Base-by-base conservation (phyloP, 2,329 filamentous ascomycete genomes). In the Aspergillus ochraceus region DNA sequence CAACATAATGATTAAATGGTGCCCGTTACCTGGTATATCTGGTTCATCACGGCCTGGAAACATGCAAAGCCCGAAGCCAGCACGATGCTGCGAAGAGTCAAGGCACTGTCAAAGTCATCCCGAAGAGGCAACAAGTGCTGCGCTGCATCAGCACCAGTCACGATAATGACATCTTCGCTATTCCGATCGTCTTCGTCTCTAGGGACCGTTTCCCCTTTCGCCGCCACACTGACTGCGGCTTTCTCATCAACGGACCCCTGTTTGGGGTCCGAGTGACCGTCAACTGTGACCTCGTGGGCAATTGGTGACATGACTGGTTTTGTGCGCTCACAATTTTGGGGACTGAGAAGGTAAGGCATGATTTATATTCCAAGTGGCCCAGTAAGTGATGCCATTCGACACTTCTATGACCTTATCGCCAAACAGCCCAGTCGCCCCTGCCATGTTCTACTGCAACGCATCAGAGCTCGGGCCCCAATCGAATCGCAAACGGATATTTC, bases 1-100 rank as follows among this genome's bases (percentile, higher is more conserved):
- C 24, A 24, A 24, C 4, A 4, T 24, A 24, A 24, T 5, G 3
- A 32, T 32, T 32, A 2, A 12, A 57, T 49, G 32, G 56, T 11
- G 46, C 17, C 49, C 65, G 76, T 68, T 58, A 84, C 83, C 14
- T 68, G 70, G 63, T 86, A 86, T 50, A 86, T 85, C 67, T 85
- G 82, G 54, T 73, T 76, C 80, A 86, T 83, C 49, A 82, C 79
- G 24, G 83, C 80, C 62, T 85, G 82, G 64, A 86, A 86, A 11
- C 76, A 79, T 0, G 83, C 76, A 4, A 86, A 76, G 2, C 69
- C 63, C 0, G 81, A 81, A 2, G 82, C 81, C 51, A 86, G 62
- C 42, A 86, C 65, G 5, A 86, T 60, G 54, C 81, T 79, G 45
- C 84, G 81, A 59, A 86, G 83, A 0, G 83, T 86, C 63, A 86